Conservation (phyloP, 2,329 filamentous ascomycete species). For the Microsporum audouinii region DNA sequence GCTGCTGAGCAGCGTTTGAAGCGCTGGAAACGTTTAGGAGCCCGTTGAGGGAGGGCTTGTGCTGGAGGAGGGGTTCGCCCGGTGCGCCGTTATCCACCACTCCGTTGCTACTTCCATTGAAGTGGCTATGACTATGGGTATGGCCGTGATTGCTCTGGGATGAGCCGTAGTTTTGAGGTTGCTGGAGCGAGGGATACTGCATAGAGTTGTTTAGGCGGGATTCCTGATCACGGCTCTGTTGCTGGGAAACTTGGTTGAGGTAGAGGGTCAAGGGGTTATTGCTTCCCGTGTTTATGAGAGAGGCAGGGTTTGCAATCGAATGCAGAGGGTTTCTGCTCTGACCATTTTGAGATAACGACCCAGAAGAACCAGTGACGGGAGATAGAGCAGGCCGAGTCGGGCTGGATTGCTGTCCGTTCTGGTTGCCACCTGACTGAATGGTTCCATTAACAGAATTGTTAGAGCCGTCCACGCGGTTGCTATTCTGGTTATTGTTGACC, state of each 20-base stretch:
- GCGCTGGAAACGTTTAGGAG: slow-evolving; percentile 42
- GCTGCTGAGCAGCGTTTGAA: slow-evolving; percentile 43
- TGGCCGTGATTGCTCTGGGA: slow-evolving; percentile 43
- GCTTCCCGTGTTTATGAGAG: slow-evolving; percentile 63
- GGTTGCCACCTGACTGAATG: slow-evolving; percentile 43
- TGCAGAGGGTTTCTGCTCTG: slow-evolving; percentile 46
- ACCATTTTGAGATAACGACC: slow-evolving; percentile 41
- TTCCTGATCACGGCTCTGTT: slow-evolving; percentile 56
- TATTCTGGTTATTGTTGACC: slow-evolving; percentile 53
- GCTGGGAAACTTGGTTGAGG: slow-evolving; percentile 59
- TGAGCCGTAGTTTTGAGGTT: slow-evolving; percentile 53
- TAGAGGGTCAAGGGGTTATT: slow-evolving; percentile 93
- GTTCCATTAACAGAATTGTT: slow-evolving; percentile 44
- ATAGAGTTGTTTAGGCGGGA: slow-evolving; percentile 34
- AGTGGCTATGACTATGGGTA: slow-evolving; percentile 52
- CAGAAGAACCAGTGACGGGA: slow-evolving; percentile 44
- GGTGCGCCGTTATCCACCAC: slow-evolving; percentile 50
- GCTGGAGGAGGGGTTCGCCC: slow-evolving; percentile 34
- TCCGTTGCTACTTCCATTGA: slow-evolving; percentile 62
- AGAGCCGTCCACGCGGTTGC: slow-evolving; percentile 54
- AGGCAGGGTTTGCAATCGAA: slow-evolving; percentile 49
- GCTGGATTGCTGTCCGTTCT: slow-evolving; percentile 47
- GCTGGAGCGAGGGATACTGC: slow-evolving; percentile 36
- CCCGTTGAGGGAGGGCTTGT: slow-evolving; percentile 54
- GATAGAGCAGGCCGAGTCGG: slow-evolving; percentile 46